Evolutionary conservation across 805 yeast genomes (phyloP).

Genomic region (Starmerella potacharoeniae): DNA sequence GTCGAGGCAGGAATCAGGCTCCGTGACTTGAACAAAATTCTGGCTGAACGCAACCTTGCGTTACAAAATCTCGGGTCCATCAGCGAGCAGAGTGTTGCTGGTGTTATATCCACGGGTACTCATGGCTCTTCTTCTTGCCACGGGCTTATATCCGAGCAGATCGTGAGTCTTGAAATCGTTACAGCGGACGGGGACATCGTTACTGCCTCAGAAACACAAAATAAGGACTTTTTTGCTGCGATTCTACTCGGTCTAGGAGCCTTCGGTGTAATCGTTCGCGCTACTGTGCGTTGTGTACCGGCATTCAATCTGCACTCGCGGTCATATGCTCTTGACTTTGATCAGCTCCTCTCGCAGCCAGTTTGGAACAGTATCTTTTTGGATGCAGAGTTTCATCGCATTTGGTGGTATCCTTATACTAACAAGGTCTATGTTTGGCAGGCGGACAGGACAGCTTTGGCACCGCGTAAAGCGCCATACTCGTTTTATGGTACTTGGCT

Average conservation of each 20-base stretch:
- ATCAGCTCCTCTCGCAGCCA: slow-evolving; percentile 45
- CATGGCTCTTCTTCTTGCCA: slow-evolving; percentile 93
- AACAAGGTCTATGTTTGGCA: slow-evolving; percentile 82
- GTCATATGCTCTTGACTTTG: slow-evolving; percentile 73
- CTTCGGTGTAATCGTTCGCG: slow-evolving; percentile 77
- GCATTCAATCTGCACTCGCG: slow-evolving; percentile 66
- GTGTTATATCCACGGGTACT: slow-evolving; percentile 93
- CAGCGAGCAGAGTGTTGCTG: slow-evolving; percentile 86
- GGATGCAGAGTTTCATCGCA: slow-evolving; percentile 77
- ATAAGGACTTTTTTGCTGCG: slow-evolving; percentile 61
- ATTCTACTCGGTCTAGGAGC: slow-evolving; percentile 80
- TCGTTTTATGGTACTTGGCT: slow-evolving; percentile 78
- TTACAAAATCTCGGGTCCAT: slow-evolving; percentile 89
- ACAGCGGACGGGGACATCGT: slow-evolving; percentile 66
- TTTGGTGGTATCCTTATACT: slow-evolving; percentile 97
- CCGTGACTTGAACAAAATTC: slow-evolving; percentile 55
- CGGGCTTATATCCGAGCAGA: slow-evolving; percentile 79
- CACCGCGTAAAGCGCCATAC: slow-evolving; percentile 49
- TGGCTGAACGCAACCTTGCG: slow-evolving; percentile 58
- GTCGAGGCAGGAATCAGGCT: slow-evolving; percentile 91
- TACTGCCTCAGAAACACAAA: slow-evolving; percentile 52
- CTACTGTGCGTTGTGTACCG: slow-evolving; percentile 76
- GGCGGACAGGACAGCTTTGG: slow-evolving; percentile 63
- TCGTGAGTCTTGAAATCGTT: slow-evolving; percentile 64
- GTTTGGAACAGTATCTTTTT: slow-evolving; percentile 74